phyloP scores from a whole-genome alignment of 2,329 filamentous ascomycete species.

The Aspergillus fischeri region DNA sequence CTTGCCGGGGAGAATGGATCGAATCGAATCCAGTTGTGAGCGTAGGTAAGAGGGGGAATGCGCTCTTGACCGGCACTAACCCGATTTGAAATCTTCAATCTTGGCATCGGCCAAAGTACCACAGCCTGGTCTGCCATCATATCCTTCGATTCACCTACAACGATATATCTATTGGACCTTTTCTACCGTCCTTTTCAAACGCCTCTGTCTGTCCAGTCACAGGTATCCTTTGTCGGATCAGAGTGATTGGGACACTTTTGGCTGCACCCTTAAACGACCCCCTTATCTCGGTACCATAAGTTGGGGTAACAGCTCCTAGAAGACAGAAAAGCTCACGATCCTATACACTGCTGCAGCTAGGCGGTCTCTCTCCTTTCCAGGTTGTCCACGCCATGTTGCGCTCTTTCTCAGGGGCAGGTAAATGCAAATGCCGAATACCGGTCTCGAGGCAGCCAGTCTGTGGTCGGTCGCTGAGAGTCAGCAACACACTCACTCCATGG shows the following conservation, averaged over 20 bases:
- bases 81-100: slow-evolving; percentile 19
- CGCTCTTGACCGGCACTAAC: slow-evolving; percentile 22
- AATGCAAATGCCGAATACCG: slow-evolving; percentile 22
- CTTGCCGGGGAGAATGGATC: slow-evolving; percentile 23
- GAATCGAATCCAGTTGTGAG: slow-evolving; percentile 20
- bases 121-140: slow-evolving; percentile 8
- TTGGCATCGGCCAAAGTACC: slow-evolving; percentile 19
- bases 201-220: neutral
- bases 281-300: neutral
- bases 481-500: slow-evolving; percentile 13
- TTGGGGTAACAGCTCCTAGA: neutral
- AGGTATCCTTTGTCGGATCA: neutral
- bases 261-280: neutral
- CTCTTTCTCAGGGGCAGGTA: slow-evolving; percentile 26
- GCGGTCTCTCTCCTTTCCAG: neutral
- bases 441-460: slow-evolving; percentile 16
- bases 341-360: neutral
- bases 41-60: slow-evolving; percentile 22
- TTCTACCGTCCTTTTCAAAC: neutral
- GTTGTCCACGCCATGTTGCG: slow-evolving; percentile 27
- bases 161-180: neutral
- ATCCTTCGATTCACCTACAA: neutral
- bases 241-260: neutral
- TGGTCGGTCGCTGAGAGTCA: slow-evolving; percentile 16
- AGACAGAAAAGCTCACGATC: neutral